Base-by-base conservation (phyloP, 2,329 filamentous ascomycete genomes). In the Podosphaera aphanis region DNA sequence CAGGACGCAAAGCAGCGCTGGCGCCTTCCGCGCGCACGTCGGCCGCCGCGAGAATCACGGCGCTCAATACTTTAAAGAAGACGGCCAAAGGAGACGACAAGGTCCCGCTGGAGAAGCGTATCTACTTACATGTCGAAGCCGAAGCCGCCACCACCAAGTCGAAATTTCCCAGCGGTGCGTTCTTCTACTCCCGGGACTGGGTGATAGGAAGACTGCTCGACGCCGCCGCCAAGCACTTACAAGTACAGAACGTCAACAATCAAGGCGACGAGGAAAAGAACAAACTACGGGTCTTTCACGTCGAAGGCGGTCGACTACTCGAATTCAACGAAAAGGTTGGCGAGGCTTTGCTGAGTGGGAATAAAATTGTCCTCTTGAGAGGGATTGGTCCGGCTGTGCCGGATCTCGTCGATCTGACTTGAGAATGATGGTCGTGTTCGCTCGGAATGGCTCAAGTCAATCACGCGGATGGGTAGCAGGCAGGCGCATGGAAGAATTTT, bases 51-150 rank as follows among this genome's bases (percentile, higher is more conserved):
- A 71, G 78, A 2, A 54, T 82, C 16, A 66, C 77, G 2, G 82
- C 79, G 5, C 67, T 88, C 5, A 84, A 84, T 51, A 74, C 71
- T 8, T 66, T 98, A 37, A 94, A 93, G 65, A 80, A 79, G 59
- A 76, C 72, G 0, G 88, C 90, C 2, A 94, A 93, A 64, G 92
- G 92, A 1, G 88, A 95, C 52, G 75, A 76, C 8, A 88, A 84
- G 55, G 62, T 94, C 0, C 68, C 84, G 0, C 61, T 67, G 0
- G 84, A 93, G 51, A 93, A 92, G 65, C 68, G 90, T n/a, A 64
- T 98, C 1, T 95, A 95, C 58, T 58, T 98, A 0, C 78, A 82
- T 58, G 83, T 94, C 16, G 88, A 95, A 59, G 90, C 88, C 0
- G 84, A 86, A 56, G 82, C 83, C 8, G 82, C 83, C 55, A 92